Conservation (phyloP, 129 eudicot genomes). For the Flaveria ramosissima region DNA sequence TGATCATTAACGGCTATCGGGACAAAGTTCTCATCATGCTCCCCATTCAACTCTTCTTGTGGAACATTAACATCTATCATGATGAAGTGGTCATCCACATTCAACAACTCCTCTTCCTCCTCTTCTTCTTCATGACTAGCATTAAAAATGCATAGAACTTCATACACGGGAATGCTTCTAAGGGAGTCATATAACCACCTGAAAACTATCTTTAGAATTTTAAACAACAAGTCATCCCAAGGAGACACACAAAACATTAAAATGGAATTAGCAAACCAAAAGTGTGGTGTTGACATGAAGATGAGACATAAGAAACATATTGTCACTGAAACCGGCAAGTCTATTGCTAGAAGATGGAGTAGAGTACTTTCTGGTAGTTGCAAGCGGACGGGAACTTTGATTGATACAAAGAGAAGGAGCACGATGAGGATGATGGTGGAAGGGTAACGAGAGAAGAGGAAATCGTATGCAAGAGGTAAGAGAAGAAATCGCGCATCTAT, state of each 20-base stretch:
- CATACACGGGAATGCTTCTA: neutral
- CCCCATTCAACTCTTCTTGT: no score
- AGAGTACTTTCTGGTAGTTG: neutral
- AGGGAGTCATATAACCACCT: conserved; percentile 21
- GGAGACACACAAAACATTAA: conserved; percentile 11
- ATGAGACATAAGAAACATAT: conserved; percentile 12
- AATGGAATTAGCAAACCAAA: conserved; percentile 16
- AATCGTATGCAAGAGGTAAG: conserved; percentile 12
- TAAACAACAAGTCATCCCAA: conserved; percentile 6
- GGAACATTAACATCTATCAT: neutral
- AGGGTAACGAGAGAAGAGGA: neutral
- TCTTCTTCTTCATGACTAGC: neutral
- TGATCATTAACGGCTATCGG: neutral
- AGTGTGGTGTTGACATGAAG: conserved; percentile 18
- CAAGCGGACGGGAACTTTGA: conserved; percentile 8
- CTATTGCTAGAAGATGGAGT: conserved; percentile 15
- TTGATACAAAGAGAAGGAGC: conserved; percentile 25
- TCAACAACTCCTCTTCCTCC: neutral
- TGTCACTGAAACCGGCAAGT: conserved; percentile 7
- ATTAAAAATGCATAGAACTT: conserved; percentile 7
- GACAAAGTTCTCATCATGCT: no score
- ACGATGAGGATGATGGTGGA: conserved; percentile 11
- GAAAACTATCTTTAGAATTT: neutral
- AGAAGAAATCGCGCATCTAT: conserved; percentile 19
- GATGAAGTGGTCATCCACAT: neutral